phyloP scores from a whole-genome alignment of 164 flowering plant species.

The Cinnamomum micranthum region DNA sequence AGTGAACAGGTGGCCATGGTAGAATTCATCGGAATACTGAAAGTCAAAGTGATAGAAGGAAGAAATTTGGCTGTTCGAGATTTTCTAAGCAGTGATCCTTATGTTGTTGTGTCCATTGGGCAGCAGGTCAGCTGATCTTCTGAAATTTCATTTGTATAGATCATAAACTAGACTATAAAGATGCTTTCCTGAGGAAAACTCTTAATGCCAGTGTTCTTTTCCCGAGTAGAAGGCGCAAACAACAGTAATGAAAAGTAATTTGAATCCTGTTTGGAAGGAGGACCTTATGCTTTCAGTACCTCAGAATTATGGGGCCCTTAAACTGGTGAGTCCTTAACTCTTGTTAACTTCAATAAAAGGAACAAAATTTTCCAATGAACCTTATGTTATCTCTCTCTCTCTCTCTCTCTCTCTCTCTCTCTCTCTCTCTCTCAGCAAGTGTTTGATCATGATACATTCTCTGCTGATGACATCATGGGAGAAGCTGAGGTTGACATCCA shows the following conservation, averaged over 20 bases:
- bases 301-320: slow-evolving; percentile 59
- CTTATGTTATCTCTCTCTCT: no score
- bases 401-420: not conserved
- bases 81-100: slow-evolving; percentile 93
- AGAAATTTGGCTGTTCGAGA: slow-evolving; percentile 84
- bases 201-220: not conserved
- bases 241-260: slow-evolving; percentile 59
- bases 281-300: slow-evolving; percentile 97
- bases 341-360: not conserved
- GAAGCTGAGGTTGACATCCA: slow-evolving; percentile 93
- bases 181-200: not conserved
- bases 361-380: not conserved
- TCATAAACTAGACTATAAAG: not conserved
- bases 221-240: slow-evolving; percentile 65
- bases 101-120: slow-evolving; percentile 73
- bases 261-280: slow-evolving; percentile 94
- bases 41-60: slow-evolving; percentile 82
- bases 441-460: slow-evolving; percentile 82
- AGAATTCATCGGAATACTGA: slow-evolving; percentile 86
- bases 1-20: slow-evolving; percentile 81
- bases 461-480: slow-evolving; percentile 98
- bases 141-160: not conserved
- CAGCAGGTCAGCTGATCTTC: slow-evolving; percentile 47
- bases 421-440: slow-evolving; percentile 36
- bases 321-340: slow-evolving; percentile 52